Evolutionary conservation across 2,329 filamentous ascomycete genomes (phyloP).

Genomic region (Taxawa tesnikishii): DNA sequence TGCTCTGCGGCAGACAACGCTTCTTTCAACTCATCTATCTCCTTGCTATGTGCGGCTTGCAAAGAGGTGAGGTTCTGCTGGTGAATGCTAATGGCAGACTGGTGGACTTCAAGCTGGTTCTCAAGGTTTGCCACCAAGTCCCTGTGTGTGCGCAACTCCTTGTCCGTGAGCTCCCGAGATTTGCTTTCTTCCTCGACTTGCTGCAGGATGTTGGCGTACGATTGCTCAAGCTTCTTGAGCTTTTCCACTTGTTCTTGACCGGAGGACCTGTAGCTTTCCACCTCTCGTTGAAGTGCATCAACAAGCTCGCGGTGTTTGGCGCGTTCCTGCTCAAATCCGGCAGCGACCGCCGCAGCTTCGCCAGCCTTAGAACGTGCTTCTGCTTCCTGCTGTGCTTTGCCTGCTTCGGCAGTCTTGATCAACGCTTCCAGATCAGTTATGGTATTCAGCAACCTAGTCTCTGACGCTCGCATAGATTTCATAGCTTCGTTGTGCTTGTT

Average conservation of each 20-base stretch:
- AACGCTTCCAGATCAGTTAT: constrained; percentile 63
- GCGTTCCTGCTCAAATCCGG: constrained; percentile 26
- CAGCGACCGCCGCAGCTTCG: constrained; percentile 13
- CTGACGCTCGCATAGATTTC: constrained; percentile 57
- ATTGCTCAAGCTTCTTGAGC: constrained; percentile 61
- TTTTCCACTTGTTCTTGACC: constrained; percentile 57
- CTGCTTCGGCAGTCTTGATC: constrained; percentile 24
- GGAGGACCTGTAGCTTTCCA: constrained; percentile 68
- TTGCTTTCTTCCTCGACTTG: constrained; percentile 57
- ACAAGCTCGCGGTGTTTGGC: constrained; percentile 39
- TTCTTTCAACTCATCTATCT: constrained; percentile 50
- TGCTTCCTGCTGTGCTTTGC: constrained; percentile 1
- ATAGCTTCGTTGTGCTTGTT: constrained; percentile 60
- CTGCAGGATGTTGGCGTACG: constrained; percentile 52
- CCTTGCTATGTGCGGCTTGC: constrained; percentile 39
- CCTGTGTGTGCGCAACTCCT: constrained; percentile 38
- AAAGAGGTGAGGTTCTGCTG: constrained; percentile 40
- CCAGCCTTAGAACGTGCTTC: constrained; percentile 1
- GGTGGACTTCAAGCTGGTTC: constrained; percentile 44
- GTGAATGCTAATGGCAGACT: constrained; percentile 40
- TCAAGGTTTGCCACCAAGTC: constrained; percentile 43
- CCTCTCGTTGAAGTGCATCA: constrained; percentile 53
- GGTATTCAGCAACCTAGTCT: constrained; percentile 59
- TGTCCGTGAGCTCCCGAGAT: constrained; percentile 43
- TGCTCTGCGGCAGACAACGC: constrained; percentile 31